phyloP scores from a whole-genome alignment of 2,329 filamentous ascomycete genomes.

The Colletotrichum aenigma region DNA sequence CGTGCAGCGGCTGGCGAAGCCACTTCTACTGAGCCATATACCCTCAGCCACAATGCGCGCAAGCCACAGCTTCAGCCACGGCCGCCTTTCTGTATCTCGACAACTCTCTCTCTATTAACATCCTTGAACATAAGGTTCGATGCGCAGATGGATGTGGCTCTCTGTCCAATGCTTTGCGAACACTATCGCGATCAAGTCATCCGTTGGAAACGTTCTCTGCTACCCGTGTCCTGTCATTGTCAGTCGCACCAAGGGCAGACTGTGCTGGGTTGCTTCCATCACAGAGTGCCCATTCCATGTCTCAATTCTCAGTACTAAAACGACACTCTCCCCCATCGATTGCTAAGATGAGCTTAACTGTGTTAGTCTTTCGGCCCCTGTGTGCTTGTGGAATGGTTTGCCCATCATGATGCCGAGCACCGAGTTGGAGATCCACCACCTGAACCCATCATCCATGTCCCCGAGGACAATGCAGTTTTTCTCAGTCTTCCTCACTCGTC shows the following conservation, averaged over 20 bases:
- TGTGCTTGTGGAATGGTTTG: neutral
- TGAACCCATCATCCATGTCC: neutral
- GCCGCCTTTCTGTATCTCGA: no score
- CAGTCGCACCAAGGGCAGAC: neutral
- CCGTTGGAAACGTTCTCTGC: neutral
- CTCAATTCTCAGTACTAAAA: neutral
- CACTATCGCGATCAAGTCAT: neutral
- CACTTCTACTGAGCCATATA: fast-evolving
- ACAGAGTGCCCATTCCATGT: neutral
- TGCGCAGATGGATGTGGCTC: no score
- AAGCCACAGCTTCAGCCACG: neutral
- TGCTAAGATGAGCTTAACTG: neutral
- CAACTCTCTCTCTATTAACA: no score
- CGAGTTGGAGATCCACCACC: neutral
- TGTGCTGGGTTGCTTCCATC: neutral
- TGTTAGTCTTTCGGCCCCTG: neutral
- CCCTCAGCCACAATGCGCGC: neutral
- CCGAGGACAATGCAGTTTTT: neutral
- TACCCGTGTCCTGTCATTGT: neutral
- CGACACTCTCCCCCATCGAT: fast-evolving
- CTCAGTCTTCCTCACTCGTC: neutral
- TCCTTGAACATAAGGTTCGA: no score
- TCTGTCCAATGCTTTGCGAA: no score
- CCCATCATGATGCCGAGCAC: neutral
- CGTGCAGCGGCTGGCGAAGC: neutral